Percentiles rank a stretch among this genome's conserved stretches.
Evolutionary conservation across 73 alveolate genomes (phyloP).

Genomic region (Effrenium voratum): DNA sequence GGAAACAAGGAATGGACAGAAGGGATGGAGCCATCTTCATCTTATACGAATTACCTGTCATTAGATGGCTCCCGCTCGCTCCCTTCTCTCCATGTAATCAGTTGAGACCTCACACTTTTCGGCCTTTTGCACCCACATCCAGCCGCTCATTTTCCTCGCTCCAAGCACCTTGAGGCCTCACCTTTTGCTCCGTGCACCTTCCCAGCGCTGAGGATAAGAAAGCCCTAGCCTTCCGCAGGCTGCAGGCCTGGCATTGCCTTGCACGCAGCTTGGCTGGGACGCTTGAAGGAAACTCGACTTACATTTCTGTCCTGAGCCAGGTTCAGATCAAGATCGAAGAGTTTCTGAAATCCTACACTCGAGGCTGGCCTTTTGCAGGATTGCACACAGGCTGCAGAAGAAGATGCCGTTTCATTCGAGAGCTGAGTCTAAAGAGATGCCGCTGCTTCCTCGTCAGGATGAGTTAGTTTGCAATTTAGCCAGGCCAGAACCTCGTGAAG

Average conservation of each 20-base stretch:
- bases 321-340: constrained; percentile 86
- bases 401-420: background rate
- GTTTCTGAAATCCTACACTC: constrained; percentile 65
- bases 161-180: no score
- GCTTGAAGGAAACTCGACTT: background rate
- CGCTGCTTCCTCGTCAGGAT: no score
- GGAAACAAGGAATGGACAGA: no score
- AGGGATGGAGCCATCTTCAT: no score
- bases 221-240: constrained; percentile 86
- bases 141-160: no score
- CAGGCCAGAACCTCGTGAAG: constrained; percentile 72
- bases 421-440: background rate
- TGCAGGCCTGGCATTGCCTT: background rate
- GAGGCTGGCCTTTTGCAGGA: background rate
- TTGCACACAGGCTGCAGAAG: background rate
- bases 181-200: no score
- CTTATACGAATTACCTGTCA: no score
- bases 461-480: no score
- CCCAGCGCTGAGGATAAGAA: constrained; percentile 54
- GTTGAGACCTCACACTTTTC: no score
- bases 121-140: no score
- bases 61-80: no score
- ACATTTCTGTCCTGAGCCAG: background rate
- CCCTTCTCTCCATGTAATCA: no score
- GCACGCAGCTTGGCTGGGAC: background rate